These are phyloP conservation scores for Wickerhamomyces kurtzmanii DNA, from an alignment of 805 yeast genomes.

Conservation along the genomic window DNA sequence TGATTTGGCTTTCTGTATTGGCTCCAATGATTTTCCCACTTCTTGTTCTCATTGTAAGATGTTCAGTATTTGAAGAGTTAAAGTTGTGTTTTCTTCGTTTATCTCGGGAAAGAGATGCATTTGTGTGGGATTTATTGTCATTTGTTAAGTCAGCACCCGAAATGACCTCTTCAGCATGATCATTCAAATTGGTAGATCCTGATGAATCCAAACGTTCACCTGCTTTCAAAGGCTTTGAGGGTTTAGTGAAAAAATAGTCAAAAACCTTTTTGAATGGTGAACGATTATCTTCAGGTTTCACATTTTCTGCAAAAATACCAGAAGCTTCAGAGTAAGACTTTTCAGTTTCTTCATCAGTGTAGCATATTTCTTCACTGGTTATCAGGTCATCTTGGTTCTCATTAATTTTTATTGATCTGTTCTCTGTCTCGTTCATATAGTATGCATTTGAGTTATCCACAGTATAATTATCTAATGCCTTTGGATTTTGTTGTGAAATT, in stretches of 20 bases:
- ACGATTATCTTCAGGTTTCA: not conserved
- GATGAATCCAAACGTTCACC: not conserved
- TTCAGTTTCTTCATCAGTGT: too few relatives aligned
- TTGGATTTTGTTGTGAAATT: too few relatives aligned
- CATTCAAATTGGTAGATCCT: not conserved
- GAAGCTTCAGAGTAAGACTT: not conserved
- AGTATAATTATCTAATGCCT: too few relatives aligned
- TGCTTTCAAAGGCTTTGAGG: not conserved
- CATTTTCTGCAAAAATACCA: not conserved
- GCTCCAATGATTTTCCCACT: constrained; percentile 21
- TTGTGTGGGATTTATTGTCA: not conserved
- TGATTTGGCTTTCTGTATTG: constrained; percentile 13
- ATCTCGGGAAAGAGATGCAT: constrained; percentile 1
- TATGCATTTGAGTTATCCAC: too few relatives aligned
- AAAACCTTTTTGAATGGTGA: constrained; percentile 2
- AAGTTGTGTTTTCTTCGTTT: too few relatives aligned
- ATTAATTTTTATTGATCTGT: too few relatives aligned
- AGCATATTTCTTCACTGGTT: too few relatives aligned
- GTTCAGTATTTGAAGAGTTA: too few relatives aligned
- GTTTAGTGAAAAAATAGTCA: constrained; percentile 1
- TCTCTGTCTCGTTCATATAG: too few relatives aligned
- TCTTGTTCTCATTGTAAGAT: constrained; percentile 18
- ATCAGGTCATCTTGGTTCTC: too few relatives aligned
- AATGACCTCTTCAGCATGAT: not conserved
- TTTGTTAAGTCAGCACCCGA: not conserved